A percentile compares a stretch with the other conserved stretches of the same genome.
phyloP scores from a whole-genome alignment of 1,139 yeast genomes.

The Yamadazyma atlantica region DNA sequence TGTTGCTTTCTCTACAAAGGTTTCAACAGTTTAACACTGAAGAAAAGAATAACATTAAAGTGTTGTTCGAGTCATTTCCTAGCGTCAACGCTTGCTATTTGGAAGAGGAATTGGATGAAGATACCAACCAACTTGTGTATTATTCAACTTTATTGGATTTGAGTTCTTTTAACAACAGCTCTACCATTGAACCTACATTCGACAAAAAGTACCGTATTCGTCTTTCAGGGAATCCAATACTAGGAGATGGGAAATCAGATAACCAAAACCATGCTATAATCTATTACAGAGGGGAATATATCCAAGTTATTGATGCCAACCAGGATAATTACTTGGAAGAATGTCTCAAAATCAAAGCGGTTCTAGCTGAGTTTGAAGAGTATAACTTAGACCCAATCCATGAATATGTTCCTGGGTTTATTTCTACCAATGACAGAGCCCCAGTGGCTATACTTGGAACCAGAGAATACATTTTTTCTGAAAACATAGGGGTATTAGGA shows the following conservation, averaged over 20 bases:
- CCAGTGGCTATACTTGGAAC: slow-evolving; percentile 84
- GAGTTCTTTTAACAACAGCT: slow-evolving; percentile 16
- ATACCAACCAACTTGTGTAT: slow-evolving; percentile 32
- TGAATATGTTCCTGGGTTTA: slow-evolving; percentile 49
- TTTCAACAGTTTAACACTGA: slow-evolving; percentile 48
- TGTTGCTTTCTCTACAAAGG: slow-evolving; percentile 74
- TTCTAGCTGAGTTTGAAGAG: slow-evolving; percentile 80
- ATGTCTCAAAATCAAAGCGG: slow-evolving; percentile 76
- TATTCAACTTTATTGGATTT: slow-evolving; percentile 69
- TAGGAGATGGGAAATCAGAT: slow-evolving; percentile 90
- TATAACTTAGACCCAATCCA: slow-evolving; percentile 29
- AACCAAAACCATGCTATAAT: slow-evolving; percentile 80
- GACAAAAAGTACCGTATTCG: slow-evolving; percentile 53
- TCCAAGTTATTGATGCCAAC: slow-evolving; percentile 85
- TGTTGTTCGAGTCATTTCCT: slow-evolving; percentile 63
- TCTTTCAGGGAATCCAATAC: slow-evolving; percentile 80
- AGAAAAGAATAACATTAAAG: slow-evolving; percentile 56
- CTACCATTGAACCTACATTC: slow-evolving; percentile 27
- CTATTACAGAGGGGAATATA: slow-evolving; percentile 81
- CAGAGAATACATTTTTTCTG: slow-evolving; percentile 84
- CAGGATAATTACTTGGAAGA: slow-evolving; percentile 88
- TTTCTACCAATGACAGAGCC: slow-evolving; percentile 3
- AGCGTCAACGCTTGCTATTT: slow-evolving; percentile 59
- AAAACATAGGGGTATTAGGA: slow-evolving; percentile 81
- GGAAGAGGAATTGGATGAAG: slow-evolving; percentile 43